Evolutionary conservation across 345 rosid genomes (phyloP), one percentile per base, ranked within the genome.

Genomic region (Lepidium sativum): DNA sequence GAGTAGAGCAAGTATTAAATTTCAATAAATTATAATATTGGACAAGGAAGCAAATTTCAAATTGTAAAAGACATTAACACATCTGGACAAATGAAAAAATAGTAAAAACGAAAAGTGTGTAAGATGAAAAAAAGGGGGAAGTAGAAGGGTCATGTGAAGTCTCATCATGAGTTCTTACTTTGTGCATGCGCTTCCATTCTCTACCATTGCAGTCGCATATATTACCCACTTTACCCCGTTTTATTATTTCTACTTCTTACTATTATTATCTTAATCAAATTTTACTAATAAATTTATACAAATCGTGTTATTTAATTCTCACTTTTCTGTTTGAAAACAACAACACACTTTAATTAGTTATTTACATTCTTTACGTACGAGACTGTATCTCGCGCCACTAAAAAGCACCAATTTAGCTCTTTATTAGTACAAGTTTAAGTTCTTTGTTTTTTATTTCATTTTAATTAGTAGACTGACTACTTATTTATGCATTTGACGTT

Each of bases 121-220:
- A 68, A 51, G 31, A 59, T 48, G 60, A 35, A 37, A 31, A 60
- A 68, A 68, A 60, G 35, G 60, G 67, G 37, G 60, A 11, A 45
- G 55, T 18, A 63, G 63, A 44, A 63, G 75, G 75, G 65, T 57
- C 75, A 71, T 71, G 75, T 71, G 75, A 71, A 42, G 70, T 71
- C 70, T 71, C 65, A 71, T 71, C 70, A 71, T 71, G 60, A 71
- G 53, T 64, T 42, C 47, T 49, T 55, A 69, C 73, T 69, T 69
- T 69, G 73, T 71, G 70, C 75, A 71, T 71, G 75, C 70, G 70
- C 60, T 71, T 71, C 60, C 66, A 71, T 56, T 71, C 34, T 50
- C 66, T 56, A 71, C 75, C 63, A 27, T 71, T 69, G 17, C 75
- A 71, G 75, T 68, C 62, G 34, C 61, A 65, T 40, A 39, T 70